Base-by-base conservation (phyloP, 75 land plant species). In the Ceratopteris richardii region DNA sequence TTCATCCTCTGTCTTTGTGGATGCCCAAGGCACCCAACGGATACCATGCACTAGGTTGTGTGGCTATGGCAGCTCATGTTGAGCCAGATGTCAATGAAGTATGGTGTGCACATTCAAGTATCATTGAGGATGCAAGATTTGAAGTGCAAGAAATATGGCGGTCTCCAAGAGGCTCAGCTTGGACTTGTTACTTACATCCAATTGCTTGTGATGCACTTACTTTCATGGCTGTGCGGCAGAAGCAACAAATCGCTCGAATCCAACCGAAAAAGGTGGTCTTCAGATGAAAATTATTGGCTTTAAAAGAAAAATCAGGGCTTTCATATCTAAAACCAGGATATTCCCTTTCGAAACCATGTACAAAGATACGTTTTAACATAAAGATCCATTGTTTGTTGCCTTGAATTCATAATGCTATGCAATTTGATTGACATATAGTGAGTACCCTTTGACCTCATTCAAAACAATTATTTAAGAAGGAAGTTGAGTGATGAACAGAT, bases 101-200 rank as follows among this genome's bases (percentile, higher is more conserved):
- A 0, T 80, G 83, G 58, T 95, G 97, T 64, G 82, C 78, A 7
- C 69, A 69, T 14, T 60, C 68, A 57, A 63, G 61, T 6, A 30
- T 80, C 33, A 77, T 63, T 1, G 82, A 82, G 62, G 92, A 83
- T 13, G 57, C 92, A 0, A 40, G 22, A 41, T 82, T 87, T 67
- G 92, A 90, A 65, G 83, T 81, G 13, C 74, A 71, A 43, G 65
- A 76, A 27, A 61, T 94, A 11, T 94, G 96, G 96, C 65, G 69
- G 33, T 68, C 87, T 31, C 88, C 91, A 26, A 79, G 67, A 36
- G 65, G 73, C 14, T 83, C 80, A 44, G 94, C 98, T 11, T 94
- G 98, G 98, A 75, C 79, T 17, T 94, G 98, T 60, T 85, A 80
- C 55, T 28, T 94, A 26, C 86, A 85, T 64, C 90, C 86, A 58